Conservation (phyloP, 2,329 filamentous ascomycete species). For the Onygenales sp. region DNA sequence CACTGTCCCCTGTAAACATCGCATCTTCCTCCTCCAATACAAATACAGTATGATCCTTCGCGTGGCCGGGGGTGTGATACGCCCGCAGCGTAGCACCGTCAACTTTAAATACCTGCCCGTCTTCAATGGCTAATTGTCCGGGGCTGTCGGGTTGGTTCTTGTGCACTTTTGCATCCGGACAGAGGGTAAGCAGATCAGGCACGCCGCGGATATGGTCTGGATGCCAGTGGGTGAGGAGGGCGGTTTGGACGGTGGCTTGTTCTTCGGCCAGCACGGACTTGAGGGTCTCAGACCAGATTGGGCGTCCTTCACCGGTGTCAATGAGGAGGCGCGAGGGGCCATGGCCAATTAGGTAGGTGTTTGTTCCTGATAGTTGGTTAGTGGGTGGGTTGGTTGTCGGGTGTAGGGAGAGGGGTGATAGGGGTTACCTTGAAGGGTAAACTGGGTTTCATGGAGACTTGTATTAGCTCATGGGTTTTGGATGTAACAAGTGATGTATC, state of each 20-base stretch:
- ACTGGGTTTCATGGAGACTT: neutral
- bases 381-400: neutral
- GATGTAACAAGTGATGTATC: too few species aligned
- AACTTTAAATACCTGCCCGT: constrained; percentile 45
- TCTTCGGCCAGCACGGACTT: constrained; percentile 56
- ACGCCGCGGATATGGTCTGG: constrained; percentile 75
- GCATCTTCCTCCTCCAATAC: constrained; percentile 66
- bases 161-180: constrained; percentile 54
- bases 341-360: constrained; percentile 84
- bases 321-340: constrained; percentile 67
- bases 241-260: constrained; percentile 56
- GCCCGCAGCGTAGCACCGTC: constrained; percentile 54
- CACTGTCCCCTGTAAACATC: constrained; percentile 76
- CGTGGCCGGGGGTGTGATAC: constrained; percentile 63
- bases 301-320: constrained; percentile 78
- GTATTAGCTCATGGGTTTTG: neutral
- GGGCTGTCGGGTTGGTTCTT: constrained; percentile 50
- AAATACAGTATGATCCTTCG: constrained; percentile 72
- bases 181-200: constrained; percentile 54
- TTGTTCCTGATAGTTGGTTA: constrained; percentile 51
- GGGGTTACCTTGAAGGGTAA: neutral
- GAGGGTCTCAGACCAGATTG: constrained; percentile 61
- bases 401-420: neutral
- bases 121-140: constrained; percentile 44
- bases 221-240: constrained; percentile 88